phyloP scores from a whole-genome alignment of 495 filamentous ascomycete genomes.

The Penicillium argentinense region DNA sequence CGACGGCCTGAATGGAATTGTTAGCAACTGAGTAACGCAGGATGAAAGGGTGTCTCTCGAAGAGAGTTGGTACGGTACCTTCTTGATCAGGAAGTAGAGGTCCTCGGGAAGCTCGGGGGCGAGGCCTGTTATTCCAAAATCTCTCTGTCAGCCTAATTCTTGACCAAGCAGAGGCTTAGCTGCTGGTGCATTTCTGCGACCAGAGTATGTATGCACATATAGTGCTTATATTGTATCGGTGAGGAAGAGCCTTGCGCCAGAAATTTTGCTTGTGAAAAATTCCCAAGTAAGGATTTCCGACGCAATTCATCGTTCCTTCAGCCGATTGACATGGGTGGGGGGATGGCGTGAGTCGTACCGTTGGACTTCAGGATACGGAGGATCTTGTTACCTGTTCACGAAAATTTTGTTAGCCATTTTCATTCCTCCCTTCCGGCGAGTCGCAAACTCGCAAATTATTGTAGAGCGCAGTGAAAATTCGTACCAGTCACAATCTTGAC shows the following conservation, averaged over 20 bases:
- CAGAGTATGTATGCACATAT: slow-evolving; percentile 16
- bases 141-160: slow-evolving; percentile 86
- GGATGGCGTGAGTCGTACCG: slow-evolving; percentile 61
- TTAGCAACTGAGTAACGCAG: slow-evolving; percentile 3
- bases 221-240: too few species aligned
- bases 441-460: too few species aligned
- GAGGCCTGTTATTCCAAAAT: slow-evolving; percentile 77
- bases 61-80: slow-evolving; percentile 53
- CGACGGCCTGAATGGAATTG: slow-evolving; percentile 65
- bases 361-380: slow-evolving; percentile 94
- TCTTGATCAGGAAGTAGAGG: slow-evolving; percentile 99
- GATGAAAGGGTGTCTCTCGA: background rate
- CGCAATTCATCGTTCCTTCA: slow-evolving; percentile 23
- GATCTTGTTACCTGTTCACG: slow-evolving; percentile 88
- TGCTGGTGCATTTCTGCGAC: slow-evolving; percentile 32
- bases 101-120: slow-evolving; percentile 97
- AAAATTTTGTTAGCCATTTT: slow-evolving; percentile 24
- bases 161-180: slow-evolving; percentile 92
- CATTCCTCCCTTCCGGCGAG: too few species aligned
- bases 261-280: slow-evolving; percentile 9
- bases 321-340: slow-evolving; percentile 24
- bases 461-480: slow-evolving; percentile 22
- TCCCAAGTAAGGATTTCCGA: slow-evolving; percentile 5
- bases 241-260: slow-evolving; percentile 10
- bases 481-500: slow-evolving; percentile 95